Base-by-base conservation (phyloP, 129 eudicot species). In the Pseudognaphalium luteoalbum region DNA sequence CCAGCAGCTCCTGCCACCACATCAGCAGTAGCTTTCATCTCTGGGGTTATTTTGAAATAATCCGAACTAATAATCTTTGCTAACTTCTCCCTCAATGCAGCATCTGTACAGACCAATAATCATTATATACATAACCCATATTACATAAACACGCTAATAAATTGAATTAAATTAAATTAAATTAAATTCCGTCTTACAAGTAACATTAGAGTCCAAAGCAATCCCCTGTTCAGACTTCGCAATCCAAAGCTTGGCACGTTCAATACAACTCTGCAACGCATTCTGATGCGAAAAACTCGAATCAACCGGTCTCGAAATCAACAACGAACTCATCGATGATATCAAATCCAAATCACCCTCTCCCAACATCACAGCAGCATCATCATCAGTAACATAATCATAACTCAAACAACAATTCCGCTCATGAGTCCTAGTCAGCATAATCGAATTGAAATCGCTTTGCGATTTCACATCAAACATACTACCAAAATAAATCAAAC, bases 321-420 rank as follows among this genome's bases (percentile, higher is more conserved):
- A 22, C 67, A 95, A 41, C 2, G 84, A 82, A 6, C 96, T 81
- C 78, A 95, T 81, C 79, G 17, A 47, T 0, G 92, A 81, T 39
- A 95, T 87, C 95, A 85, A 80, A 68, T 95, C 97, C 91, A 95
- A 82, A 71, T 95, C 99, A 58, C 76, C 56, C 83, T 95, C 99
- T 12, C 79, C 85, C 10, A 95, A 51, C 74, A 84, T 68, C 39
- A 91, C 96, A 20, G 82, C 82, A 34, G 82, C 84, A 20, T 89
- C 97, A 75, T 92, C 97, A 60, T 95, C 99, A 0, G 99, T 86
- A 0, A 95, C 97, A 70, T 85, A 87, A 70, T 95, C 99, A 21
- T 95, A 95, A 16, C 88, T 85, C 78, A 95, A 84, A 68, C 99
- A 95, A 66, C 99, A 95, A 12, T 80, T 85, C 75, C 99, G 78